Evolutionary conservation across 2,329 filamentous ascomycete genomes (phyloP), one percentile per base, ranked within the genome.

Genomic region (Penicillium vulpinum): DNA sequence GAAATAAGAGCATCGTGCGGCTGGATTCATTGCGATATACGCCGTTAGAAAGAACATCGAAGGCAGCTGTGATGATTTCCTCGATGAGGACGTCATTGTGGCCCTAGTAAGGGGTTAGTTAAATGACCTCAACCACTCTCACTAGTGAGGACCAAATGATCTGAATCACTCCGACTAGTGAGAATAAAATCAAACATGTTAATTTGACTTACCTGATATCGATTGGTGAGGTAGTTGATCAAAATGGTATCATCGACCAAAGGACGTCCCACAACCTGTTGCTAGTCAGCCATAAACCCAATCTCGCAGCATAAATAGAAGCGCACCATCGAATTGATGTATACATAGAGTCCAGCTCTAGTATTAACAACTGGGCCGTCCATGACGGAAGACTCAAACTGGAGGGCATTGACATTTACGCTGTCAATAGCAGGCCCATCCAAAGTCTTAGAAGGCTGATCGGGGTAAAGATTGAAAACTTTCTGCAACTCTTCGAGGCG

Each of bases 31-130:
- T 83, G 36, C 89, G 85, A 64, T 94, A 90, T 61, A 93, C 89
- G 5, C 89, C 89, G 67, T 96, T 96, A 35, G 92, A 90, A 16
- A 99, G 80, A 5, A 95, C 83, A 66, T 97, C 92, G 68, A 99
- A 97, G 0, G 92, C 88, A 1, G 92, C 91, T 10, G 93, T 83
- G 40, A 97, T 89, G 2, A 97, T 80, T 66, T 97, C 92, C 52
- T 91, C 85, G 0, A 90, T 86, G 43, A 91, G 86, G 13, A 85
- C 83, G 72, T 93, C 89, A 40, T 89, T 82, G 66, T 96, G 89
- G 38, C 88, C 89, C 83, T 92, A 53, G 5, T 2, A 18, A 38
- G n/a, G 16, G 13, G 16, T 46, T 15, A 44, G 35, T 18, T n/a
- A 2, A 36, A 28, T 11, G n/a, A 7, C n/a, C 11, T 33, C n/a